Base-by-base conservation (phyloP, 2,329 filamentous ascomycete genomes). In the Diaporthe destruens region DNA sequence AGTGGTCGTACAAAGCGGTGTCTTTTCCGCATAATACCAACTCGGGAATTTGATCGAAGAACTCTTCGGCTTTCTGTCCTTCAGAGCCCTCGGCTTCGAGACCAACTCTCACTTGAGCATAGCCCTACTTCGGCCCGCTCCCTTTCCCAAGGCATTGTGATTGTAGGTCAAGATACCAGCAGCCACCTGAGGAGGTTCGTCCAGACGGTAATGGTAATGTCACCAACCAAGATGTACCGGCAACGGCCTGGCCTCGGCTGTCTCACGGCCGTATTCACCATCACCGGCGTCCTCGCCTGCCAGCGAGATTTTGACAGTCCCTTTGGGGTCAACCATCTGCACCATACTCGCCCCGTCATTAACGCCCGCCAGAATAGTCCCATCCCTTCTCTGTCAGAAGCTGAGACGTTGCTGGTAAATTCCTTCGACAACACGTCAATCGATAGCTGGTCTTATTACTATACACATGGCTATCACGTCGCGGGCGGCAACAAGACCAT, bases 401-500 rank as follows among this genome's bases (percentile, higher is more conserved):
- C 78, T 1, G 81, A 83, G 76, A 81, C 80, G 0, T 66, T 82
- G 0, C 71, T 82, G 0, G 77, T 79, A 63, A 84, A 83, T 74
- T 76, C 81, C 0, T 82, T 84, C 71, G 81, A 84, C 69, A 81
- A 80, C 8, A 79, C 82, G 0, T 81, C 80, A 14, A 79, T 83
- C 49, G 80, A 82, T 34, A 76, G 79, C 71, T 84, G 82, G 82
- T 79, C 81, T 9, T 68, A 82, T 63, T 84, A 84, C 75, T 84
- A 84, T 66, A 81, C 81, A 8, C 80, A 82, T 68, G 79, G 82
- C 70, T 79, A 81, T 73, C 83, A 84, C 72, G 75, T 84, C 3
- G 82, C 82, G 1, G 82, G 82, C 20, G 74, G 77, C 2, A 81
- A 82, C n/a, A 79, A 77, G 56, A 79, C 80, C 36, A 81, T 81